Evolutionary conservation across 441 rosid genomes (phyloP).

Genomic region (Erysimum cheiri): DNA sequence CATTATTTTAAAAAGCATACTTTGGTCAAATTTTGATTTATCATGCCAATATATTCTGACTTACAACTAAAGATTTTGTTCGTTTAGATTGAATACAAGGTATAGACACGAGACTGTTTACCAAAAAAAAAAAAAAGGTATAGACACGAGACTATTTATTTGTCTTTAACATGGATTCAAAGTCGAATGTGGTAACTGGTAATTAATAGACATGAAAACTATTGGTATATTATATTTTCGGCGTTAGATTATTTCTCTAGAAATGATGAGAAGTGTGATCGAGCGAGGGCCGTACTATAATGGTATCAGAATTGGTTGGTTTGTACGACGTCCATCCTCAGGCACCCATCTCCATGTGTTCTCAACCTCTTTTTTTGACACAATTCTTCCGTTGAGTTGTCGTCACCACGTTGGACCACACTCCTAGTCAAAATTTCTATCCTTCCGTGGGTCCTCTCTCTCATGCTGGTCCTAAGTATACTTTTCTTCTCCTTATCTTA

Average conservation of each 20-base stretch:
- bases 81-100: background rate
- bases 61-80: background rate
- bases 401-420: slow-evolving; percentile 19
- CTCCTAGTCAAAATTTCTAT: slow-evolving; percentile 9
- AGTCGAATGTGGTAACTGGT: too few relatives aligned
- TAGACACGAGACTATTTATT: background rate
- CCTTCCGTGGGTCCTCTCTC: slow-evolving; percentile 1
- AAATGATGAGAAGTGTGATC: slow-evolving; percentile 24
- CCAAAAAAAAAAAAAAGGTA: too few relatives aligned
- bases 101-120: background rate
- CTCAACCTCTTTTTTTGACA: slow-evolving; percentile 5
- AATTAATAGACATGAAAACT: too few relatives aligned
- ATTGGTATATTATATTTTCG: too few relatives aligned
- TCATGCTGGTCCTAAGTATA: background rate
- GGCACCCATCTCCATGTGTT: slow-evolving; percentile 33
- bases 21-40: background rate
- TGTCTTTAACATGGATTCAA: background rate
- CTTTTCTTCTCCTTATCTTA: background rate
- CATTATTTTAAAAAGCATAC: too few relatives aligned
- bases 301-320: slow-evolving; percentile 26
- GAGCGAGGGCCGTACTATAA: slow-evolving; percentile 20
- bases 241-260: background rate
- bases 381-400: slow-evolving; percentile 20
- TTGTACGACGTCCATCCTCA: slow-evolving; percentile 16
- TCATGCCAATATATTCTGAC: background rate